Evolutionary conservation across 768 basidiomycete genomes (phyloP).

Genomic region (Filobasidium wieringae): DNA sequence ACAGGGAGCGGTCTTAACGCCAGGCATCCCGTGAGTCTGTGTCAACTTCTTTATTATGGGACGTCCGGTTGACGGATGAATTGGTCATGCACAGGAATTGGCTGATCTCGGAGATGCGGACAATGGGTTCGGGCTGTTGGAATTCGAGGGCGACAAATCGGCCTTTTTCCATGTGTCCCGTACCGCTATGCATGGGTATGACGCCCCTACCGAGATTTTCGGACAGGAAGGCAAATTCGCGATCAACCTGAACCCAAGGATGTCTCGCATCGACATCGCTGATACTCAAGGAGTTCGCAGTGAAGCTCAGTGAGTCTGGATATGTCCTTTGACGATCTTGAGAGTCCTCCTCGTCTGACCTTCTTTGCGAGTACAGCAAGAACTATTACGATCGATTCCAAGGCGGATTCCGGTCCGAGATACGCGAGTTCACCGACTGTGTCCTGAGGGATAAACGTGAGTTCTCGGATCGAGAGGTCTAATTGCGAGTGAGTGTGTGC

Average conservation of each 20-base stretch:
- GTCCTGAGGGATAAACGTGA: conserved; percentile 19
- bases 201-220: conserved; percentile 17
- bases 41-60: too few relatives aligned
- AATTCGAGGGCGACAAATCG: conserved; percentile 12
- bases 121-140: conserved; percentile 18
- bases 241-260: conserved; percentile 19
- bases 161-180: conserved; percentile 13
- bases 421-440: conserved; percentile 15
- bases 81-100: too few relatives aligned
- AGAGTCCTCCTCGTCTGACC: background rate
- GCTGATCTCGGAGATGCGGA: conserved; percentile 15
- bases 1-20: conserved; percentile 15
- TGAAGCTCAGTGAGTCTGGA: conserved; percentile 22
- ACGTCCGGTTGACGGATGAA: too few relatives aligned
- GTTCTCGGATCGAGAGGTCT: too few relatives aligned
- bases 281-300: conserved; percentile 19
- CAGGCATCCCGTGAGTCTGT: conserved; percentile 19
- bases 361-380: conserved; percentile 3
- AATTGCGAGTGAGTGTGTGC: too few relatives aligned
- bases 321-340: background rate
- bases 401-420: conserved; percentile 20
- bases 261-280: conserved; percentile 15
- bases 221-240: conserved; percentile 16
- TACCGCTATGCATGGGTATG: conserved; percentile 18
- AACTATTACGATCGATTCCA: conserved; percentile 19